Evolutionary conservation across 305 asterid genomes (phyloP).

Genomic region (Fraxinus dipetala): DNA sequence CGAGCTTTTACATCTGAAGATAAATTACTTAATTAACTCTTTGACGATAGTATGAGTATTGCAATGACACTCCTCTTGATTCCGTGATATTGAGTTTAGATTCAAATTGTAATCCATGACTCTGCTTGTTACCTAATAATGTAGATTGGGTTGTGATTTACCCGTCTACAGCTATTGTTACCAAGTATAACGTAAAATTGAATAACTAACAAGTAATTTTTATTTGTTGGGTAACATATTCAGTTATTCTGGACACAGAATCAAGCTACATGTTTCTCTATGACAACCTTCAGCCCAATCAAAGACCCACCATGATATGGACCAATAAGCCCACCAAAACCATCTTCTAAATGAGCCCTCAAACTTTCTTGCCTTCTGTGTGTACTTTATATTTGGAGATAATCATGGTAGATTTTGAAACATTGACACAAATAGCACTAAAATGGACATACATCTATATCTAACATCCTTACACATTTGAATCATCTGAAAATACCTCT

Average conservation of each 20-base stretch:
- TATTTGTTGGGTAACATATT: background rate
- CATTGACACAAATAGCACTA: background rate
- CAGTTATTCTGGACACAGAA: background rate
- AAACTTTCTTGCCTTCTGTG: background rate
- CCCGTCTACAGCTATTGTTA: background rate
- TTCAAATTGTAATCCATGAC: background rate
- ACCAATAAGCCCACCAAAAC: background rate
- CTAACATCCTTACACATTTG: background rate
- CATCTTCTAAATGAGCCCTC: background rate
- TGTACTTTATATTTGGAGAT: no score
- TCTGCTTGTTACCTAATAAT: background rate
- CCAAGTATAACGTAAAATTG: background rate
- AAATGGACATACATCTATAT: background rate
- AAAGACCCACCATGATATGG: background rate
- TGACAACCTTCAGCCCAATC: background rate
- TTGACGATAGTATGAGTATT: background rate
- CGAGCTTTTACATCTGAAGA: background rate
- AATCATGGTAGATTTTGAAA: background rate
- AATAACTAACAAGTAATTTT: background rate
- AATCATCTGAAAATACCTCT: background rate
- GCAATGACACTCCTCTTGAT: no score
- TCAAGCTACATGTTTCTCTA: background rate
- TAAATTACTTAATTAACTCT: background rate
- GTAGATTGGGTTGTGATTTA: background rate
- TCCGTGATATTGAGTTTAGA: no score